Percentiles rank a stretch among this genome's conserved stretches.
Evolutionary conservation across 202 grass and related monocot genomes (phyloP).

Genomic region (Sporobolus alterniflorus): DNA sequence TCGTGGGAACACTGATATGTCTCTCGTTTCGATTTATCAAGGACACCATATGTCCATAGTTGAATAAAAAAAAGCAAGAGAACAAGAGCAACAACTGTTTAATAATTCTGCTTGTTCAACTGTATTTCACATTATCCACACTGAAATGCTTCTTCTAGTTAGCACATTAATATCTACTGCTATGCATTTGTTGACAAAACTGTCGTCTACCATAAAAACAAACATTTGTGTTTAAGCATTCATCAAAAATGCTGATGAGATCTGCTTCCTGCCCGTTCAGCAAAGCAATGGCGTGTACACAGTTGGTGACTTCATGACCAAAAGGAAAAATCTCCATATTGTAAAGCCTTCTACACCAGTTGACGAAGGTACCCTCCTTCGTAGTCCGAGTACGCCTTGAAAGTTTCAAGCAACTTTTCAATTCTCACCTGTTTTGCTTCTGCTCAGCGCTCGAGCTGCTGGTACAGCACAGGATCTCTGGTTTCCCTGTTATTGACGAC

Average conservation of each 20-base stretch:
- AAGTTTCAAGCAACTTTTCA: not conserved
- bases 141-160: not conserved
- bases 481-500: constrained; percentile 93
- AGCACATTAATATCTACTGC: not conserved
- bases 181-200: not conserved
- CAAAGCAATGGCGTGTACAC: constrained; percentile 70
- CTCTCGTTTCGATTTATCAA: not conserved
- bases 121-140: not conserved
- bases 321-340: constrained; percentile 60
- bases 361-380: constrained; percentile 67
- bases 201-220: not conserved
- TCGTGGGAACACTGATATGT: not conserved
- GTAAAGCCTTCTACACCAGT: constrained; percentile 67
- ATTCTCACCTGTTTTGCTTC: constrained; percentile 27
- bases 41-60: not conserved
- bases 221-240: not conserved
- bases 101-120: not conserved
- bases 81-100: not conserved
- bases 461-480: constrained; percentile 77
- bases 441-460: constrained; percentile 68
- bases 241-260: not conserved
- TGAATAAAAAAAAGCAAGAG: not conserved
- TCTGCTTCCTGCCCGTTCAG: constrained; percentile 31
- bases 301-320: constrained; percentile 92
- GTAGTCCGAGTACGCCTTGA: not conserved